Evolutionary conservation across 2,329 filamentous ascomycete genomes (phyloP), one percentile per base, ranked within the genome.

Genomic region (Fusarium armeniacum): DNA sequence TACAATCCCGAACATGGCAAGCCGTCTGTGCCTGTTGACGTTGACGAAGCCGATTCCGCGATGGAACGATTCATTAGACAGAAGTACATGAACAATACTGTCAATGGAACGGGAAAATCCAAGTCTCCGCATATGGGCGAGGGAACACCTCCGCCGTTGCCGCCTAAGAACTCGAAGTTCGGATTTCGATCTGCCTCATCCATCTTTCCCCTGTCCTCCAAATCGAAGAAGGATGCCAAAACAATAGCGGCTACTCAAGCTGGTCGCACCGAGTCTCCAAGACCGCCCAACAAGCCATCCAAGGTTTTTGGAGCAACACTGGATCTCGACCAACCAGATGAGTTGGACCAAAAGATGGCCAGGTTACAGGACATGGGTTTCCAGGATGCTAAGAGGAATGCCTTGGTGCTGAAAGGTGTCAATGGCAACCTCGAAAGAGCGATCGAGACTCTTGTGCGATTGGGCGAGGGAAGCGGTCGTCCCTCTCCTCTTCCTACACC

Each of bases 31-130:
- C 94, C 96, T 1, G 86, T 97, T 73, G 96, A 98, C 76, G 89
- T 89, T 40, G 96, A 99, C 81, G 94, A 98, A 82, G 92, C 92
- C 50, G 95, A 99, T 78, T 91, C 93, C 13, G 93, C 92, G 30
- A 96, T 99, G 91, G 96, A 99, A 81, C 89, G 93, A 65, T 98
- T 95, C 79, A 97, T 99, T 72, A 87, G 95, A 65, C 91, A 95
- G 76, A 99, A 99, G 80, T 99, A 99, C 80, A 90, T 94, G 77
- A 90, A 90, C 73, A 82, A 82, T 62, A 75, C 79, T 49, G 67
- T 76, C 74, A 68, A 79, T 73, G 68, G 78, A 70, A 40, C 76
- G 69, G 63, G 80, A 71, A 82, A 81, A 70, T 82, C 81, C 9
- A 73, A 54, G 43, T 65, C 62, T 22, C 67, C 73, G 6, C 69